These are phyloP conservation scores for Globisporangium alternatum DNA, from an alignment of 352 stramenopile genomes.

Conservation along the genomic window DNA sequence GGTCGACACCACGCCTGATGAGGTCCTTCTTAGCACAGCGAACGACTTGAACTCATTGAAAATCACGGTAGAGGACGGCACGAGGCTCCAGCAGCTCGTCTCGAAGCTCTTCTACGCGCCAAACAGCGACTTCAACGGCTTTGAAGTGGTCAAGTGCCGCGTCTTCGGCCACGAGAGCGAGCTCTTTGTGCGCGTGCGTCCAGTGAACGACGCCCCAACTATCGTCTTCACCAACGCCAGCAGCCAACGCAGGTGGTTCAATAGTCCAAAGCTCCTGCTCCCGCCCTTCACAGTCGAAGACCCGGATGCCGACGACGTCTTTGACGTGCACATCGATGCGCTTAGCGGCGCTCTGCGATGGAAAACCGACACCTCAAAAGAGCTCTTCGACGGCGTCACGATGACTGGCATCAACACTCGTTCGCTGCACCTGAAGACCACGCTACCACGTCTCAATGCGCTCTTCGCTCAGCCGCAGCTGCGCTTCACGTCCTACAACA, in stretches of 20 bases:
- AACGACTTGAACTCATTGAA: conserved; percentile 3
- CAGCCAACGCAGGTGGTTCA: conserved; percentile 22
- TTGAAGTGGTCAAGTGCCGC: conserved; percentile 10
- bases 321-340: conserved; percentile 29
- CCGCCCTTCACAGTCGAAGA: conserved; percentile 33
- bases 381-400: conserved; percentile 30
- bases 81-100: conserved; percentile 8
- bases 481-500: conserved; percentile 13
- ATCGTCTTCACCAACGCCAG: conserved; percentile 6
- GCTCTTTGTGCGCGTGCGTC: conserved; percentile 14
- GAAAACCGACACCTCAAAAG: conserved; percentile 10
- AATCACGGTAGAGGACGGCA: background rate
- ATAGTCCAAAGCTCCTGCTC: conserved; percentile 25
- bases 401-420: conserved; percentile 4
- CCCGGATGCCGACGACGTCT: conserved; percentile 28
- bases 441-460: conserved; percentile 26
- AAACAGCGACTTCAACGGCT: conserved; percentile 13
- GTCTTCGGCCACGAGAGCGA: conserved; percentile 1
- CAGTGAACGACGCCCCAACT: conserved; percentile 25
- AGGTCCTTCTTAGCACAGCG: background rate
- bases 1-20: background rate
- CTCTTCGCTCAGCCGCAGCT: conserved; percentile 28
- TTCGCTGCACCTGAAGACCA: conserved; percentile 22
- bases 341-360: conserved; percentile 27
- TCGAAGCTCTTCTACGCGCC: conserved; percentile 16